phyloP scores from a whole-genome alignment of 306 rosid species.

The Canavalia gladiata region DNA sequence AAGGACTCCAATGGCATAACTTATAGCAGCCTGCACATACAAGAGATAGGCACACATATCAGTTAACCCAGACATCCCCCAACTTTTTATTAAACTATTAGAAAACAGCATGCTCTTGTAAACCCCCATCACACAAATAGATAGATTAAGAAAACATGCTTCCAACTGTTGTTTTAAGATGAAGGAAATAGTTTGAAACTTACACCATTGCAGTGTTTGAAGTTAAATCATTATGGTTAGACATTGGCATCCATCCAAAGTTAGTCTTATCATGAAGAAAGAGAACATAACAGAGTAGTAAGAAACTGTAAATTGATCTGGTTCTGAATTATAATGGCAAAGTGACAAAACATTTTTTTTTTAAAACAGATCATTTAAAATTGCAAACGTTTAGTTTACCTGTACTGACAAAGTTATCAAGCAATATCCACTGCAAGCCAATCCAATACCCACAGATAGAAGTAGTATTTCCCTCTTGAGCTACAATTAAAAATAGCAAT shows the following conservation, averaged over 20 bases:
- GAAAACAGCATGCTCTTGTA: conserved; percentile 7
- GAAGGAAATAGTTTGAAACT: conserved; percentile 36
- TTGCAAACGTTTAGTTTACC: conserved; percentile 59
- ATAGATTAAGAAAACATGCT: conserved; percentile 15
- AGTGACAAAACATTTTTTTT: neutral
- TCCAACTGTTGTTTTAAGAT: neutral
- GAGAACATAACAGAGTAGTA: conserved; percentile 20
- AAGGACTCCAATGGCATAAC: conserved; percentile 81
- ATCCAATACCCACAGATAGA: conserved; percentile 84
- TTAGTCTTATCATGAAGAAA: conserved; percentile 22
- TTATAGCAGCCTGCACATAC: conserved; percentile 76
- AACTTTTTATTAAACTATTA: neutral
- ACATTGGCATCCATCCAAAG: conserved; percentile 24
- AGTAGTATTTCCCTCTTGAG: conserved; percentile 87
- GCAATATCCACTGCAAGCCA: conserved; percentile 86
- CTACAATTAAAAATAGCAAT: conserved; percentile 55
- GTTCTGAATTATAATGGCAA: conserved; percentile 19
- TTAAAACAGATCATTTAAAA: neutral
- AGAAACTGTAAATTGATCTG: conserved; percentile 34
- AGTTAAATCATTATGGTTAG: conserved; percentile 15
- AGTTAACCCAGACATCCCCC: conserved; percentile 26
- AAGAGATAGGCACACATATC: conserved; percentile 41
- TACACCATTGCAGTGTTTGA: conserved; percentile 12
- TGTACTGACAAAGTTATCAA: conserved; percentile 74
- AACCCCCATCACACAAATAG: neutral